Base-by-base conservation (phyloP, 176 grass and related monocot genomes). In the Urochloa ruziziensis region DNA sequence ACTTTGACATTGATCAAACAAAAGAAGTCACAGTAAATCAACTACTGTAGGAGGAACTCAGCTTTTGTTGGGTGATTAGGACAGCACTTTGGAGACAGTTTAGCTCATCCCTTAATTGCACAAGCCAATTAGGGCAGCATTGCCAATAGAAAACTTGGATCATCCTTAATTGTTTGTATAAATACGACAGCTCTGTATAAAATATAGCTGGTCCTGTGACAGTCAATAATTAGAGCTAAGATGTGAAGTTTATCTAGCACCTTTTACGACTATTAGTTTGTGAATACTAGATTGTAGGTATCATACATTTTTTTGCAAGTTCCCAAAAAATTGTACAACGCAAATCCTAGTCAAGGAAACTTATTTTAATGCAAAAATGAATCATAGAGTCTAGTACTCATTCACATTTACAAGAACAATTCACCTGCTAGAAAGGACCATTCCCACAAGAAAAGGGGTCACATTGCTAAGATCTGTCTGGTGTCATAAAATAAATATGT, bases 21-120 rank as follows among this genome's bases (percentile, higher is more conserved):
- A 71, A 21, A 35, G 7, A 5, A 7, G n/a, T 53, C 16, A 73
- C 33, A 74, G 53, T 42, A 34, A 70, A 77, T 32, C 57, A 82
- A 71, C 56, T 62, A 53, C 51, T 67, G 54, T 12, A 75, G 33
- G 35, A 52, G 14, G 18, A 62, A 62, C 39, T 18, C 40, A 49
- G 44, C 21, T 16, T 2, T 60, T 60, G 42, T 24, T 89, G 52
- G 19, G 6, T 64, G 27, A 28, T 73, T 77, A 54, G 21, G 16
- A 76, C 14, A 70, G 10, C 32, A 35, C 21, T 89, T 28, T 64
- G 57, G 19, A 77, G 44, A 67, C 8, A 81, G 58, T 59, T 36
- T 32, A 58, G 43, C 35, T 10, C 4, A 1, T 44, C 35, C 16
- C 14, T n/a, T n/a, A n/a, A n/a, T n/a, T n/a, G n/a, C 52, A 80